Evolutionary conservation across 1,139 yeast species (phyloP).

Genomic region (Geotrichum cucujoidarum): DNA sequence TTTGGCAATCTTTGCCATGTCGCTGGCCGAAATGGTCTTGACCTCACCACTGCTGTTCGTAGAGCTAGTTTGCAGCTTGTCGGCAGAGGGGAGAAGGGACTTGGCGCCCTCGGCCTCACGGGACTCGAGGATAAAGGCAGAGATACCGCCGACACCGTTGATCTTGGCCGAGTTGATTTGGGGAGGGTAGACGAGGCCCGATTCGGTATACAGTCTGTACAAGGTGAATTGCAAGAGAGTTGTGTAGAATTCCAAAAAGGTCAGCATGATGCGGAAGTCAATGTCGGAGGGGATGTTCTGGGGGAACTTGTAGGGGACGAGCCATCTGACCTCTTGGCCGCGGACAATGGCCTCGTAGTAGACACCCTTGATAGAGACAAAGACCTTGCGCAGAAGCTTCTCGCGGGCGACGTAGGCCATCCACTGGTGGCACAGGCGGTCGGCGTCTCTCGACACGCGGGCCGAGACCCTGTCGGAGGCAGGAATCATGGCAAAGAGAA

Average conservation of each 20-base stretch:
- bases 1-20: constrained; percentile 29
- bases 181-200: constrained; percentile 88
- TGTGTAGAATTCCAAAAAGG: constrained; percentile 92
- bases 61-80: constrained; percentile 38
- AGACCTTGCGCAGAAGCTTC: constrained; percentile 75
- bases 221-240: constrained; percentile 84
- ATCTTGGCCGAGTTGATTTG: constrained; percentile 63
- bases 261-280: constrained; percentile 94
- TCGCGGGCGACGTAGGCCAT: constrained; percentile 88
- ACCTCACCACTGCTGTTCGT: constrained; percentile 29
- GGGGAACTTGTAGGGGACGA: constrained; percentile 95
- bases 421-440: constrained; percentile 87
- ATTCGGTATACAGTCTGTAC: constrained; percentile 77
- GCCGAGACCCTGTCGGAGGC: constrained; percentile 81
- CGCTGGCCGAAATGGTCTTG: constrained; percentile 29
- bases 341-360: constrained; percentile 85
- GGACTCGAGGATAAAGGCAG: constrained; percentile 71
- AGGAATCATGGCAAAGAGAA: constrained; percentile 90
- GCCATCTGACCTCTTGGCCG: constrained; percentile 94
- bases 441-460: constrained; percentile 80
- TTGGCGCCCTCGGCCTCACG: constrained; percentile 34
- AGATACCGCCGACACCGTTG: constrained; percentile 86
- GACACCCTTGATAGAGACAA: constrained; percentile 95
- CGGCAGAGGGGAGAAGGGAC: constrained; percentile 33
- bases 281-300: constrained; percentile 91